These are phyloP conservation scores for Seminavis robusta DNA, from an alignment of 108 stramenopile genomes.

Conservation along the genomic window DNA sequence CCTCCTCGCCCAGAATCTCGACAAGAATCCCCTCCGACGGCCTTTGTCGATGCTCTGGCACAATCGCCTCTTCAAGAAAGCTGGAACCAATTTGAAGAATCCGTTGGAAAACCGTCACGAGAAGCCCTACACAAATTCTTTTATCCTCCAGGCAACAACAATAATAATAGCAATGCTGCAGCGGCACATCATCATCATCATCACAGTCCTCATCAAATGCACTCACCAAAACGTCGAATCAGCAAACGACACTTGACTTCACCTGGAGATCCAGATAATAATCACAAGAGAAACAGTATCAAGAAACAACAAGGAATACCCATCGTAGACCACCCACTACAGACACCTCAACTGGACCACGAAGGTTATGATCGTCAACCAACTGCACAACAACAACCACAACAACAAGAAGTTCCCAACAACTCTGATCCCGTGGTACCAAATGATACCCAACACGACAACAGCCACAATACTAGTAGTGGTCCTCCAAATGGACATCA, in stretches of 20 bases:
- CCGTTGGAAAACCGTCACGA: conserved; percentile 20
- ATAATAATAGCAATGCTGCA: neutral
- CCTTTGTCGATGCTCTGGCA: too few relatives aligned
- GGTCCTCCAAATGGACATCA: too few relatives aligned
- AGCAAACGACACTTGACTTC: neutral
- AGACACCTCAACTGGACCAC: too few relatives aligned
- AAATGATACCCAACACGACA: too few relatives aligned
- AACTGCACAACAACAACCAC: too few relatives aligned
- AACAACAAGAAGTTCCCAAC: too few relatives aligned
- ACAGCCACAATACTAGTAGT: too few relatives aligned
- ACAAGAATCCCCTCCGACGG: too few relatives aligned
- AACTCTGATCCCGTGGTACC: too few relatives aligned
- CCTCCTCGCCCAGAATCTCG: too few relatives aligned
- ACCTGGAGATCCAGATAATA: neutral
- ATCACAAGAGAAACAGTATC: neutral
- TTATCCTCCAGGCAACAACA: conserved; percentile 31
- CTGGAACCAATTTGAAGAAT: conserved; percentile 23
- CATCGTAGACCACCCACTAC: neutral
- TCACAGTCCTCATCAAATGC: neutral
- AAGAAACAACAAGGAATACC: neutral
- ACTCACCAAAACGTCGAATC: neutral
- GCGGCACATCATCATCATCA: neutral
- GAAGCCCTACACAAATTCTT: conserved; percentile 43
- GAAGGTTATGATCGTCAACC: too few relatives aligned
- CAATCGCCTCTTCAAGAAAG: too few relatives aligned